Evolutionary conservation across 2,329 filamentous ascomycete genomes (phyloP), one percentile per base, ranked within the genome.

Genomic region (Fusarium anthophilum): DNA sequence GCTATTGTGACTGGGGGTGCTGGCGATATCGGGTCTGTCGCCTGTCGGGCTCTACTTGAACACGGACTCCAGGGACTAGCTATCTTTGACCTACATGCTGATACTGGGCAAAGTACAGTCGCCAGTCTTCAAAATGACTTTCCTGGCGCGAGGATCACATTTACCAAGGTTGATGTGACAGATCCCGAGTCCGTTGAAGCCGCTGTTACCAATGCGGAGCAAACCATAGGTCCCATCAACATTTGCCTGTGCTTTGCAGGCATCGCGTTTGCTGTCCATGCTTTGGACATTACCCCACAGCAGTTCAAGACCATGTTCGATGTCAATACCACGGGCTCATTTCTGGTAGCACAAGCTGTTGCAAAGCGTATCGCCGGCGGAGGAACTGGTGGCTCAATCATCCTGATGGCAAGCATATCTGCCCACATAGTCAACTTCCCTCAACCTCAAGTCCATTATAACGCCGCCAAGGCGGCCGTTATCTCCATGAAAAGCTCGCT

Each of bases 401-500:
- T 91, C 4, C 87, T 95, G 67, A 90, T 90, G 3, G 90, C 92
- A 1, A 91, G 88, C 14, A 92, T 94, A 56, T 92, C 90, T 2
- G 92, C 86, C 0, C 91, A 94, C 70, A 80, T 86, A 8, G 91
- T 92, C 63, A 94, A 94, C 75, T 94, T 86, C 77, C 92, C 92
- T 0, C 92, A 94, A 77, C 91, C 92, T 0, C 93, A 95, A 78
- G 86, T 85, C 2, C 88, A 90, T 1, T 95, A 95, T 78, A 95
- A 95, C 73, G 89, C 90, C 4, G 66, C 66, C 2, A 69, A 69
- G 8, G 66, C 66, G 1, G 65, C 66, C 2, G n/a, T 69, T 8
- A 18, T 69, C 5, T 69, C 66, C 0, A 51, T 69, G 32, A 69
- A 69, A 39, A 69, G 66, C 2, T 69, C 66, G 0, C 17, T 69